A percentile compares a stretch with the other conserved stretches of the same genome.
Conservation (phyloP, 2,329 filamentous ascomycete genomes). For the Xylariaceae sp. region DNA sequence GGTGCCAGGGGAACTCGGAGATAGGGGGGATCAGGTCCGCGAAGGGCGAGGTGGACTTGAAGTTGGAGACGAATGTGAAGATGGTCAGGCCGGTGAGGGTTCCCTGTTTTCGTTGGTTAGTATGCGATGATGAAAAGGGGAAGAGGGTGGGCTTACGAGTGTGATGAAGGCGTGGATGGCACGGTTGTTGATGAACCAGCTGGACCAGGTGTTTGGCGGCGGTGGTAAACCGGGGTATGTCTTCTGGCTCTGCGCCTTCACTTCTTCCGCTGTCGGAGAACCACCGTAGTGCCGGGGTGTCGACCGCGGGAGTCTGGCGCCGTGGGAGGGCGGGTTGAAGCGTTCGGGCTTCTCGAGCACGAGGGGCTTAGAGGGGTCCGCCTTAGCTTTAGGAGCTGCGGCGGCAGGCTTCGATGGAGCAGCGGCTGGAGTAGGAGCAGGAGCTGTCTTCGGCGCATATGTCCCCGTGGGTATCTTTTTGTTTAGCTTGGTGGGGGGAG, state of each 20-base stretch:
- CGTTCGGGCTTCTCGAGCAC: constrained; percentile 81
- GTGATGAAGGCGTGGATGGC: constrained; percentile 77
- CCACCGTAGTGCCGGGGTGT: constrained; percentile 70
- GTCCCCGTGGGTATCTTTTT: constrained; percentile 6
- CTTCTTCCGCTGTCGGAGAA: constrained; percentile 59
- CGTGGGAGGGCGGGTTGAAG: constrained; percentile 90
- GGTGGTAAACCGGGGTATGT: constrained; percentile 89
- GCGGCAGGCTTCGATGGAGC: constrained; percentile 8
- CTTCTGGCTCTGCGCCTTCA: constrained; percentile 58
- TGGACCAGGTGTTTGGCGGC: constrained; percentile 71
- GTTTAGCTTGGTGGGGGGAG: constrained; percentile 25
- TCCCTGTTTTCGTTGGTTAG: constrained; percentile 38
- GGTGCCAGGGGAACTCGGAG: constrained; percentile 63
- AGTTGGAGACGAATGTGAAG: constrained; percentile 72
- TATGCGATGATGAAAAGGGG: background rate
- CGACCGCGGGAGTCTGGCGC: constrained; percentile 54
- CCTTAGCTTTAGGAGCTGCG: constrained; percentile 9
- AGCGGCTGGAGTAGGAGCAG: too few relatives aligned
- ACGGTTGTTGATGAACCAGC: constrained; percentile 77
- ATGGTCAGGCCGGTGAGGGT: constrained; percentile 65
- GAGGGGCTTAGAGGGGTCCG: constrained; percentile 49
- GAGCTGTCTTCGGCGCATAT: too few relatives aligned
- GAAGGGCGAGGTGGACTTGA: constrained; percentile 72
- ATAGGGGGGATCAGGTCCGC: constrained; percentile 69
- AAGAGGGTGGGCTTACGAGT: constrained; percentile 52